Base-by-base conservation (phyloP, 2,329 filamentous ascomycete species). In the Cladophialophora bantiana region DNA sequence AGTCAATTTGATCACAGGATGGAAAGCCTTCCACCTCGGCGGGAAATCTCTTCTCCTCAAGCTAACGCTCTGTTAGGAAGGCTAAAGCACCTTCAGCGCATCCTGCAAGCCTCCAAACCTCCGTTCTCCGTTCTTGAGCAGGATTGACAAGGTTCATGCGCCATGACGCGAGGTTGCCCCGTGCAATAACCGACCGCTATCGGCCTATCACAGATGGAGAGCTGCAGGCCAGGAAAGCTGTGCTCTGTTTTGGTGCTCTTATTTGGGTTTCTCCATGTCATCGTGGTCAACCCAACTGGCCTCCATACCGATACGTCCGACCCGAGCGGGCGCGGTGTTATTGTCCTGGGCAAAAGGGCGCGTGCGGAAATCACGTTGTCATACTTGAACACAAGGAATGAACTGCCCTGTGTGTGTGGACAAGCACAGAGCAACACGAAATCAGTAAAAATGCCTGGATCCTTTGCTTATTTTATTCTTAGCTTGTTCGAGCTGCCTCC, bases 141-240 rank as follows among this genome's bases (percentile, higher is more conserved):
- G 20, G 57, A 50, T 48, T 36, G 62, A 65, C 66, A 65, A 50
- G 66, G 60, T 62, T 58, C 50, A 57, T 18, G 56, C 62, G 62
- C 56, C 66, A 59, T 70, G 65, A 64, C 65, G 55, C 68, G 57
- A 70, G 66, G 68, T 70, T 70, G 68, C 68, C 68, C 68, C 56
- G 68, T 68, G 68, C 68, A 64, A 70, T 70, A 68, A 68, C 62
- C 68, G 68, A 68, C 58, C 45, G 40, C 42, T 35, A 42, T 57
- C 65, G 61, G 20, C 66, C 68, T 66, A 68, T 66, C 63, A 69
- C 31, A 56, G 35, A 34, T 58, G n/a, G 34, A 53, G 59, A 36
- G 18, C 45, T 61, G 10, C 32, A 15, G 12, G 48, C 53, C 34
- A 32, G 36, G 56, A 52, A 40, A 53, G 35, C 56, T 32, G 32